Evolutionary conservation across 768 basidiomycete genomes (phyloP), one percentile per base, ranked within the genome.

Genomic region (Lactifluus pinguis): DNA sequence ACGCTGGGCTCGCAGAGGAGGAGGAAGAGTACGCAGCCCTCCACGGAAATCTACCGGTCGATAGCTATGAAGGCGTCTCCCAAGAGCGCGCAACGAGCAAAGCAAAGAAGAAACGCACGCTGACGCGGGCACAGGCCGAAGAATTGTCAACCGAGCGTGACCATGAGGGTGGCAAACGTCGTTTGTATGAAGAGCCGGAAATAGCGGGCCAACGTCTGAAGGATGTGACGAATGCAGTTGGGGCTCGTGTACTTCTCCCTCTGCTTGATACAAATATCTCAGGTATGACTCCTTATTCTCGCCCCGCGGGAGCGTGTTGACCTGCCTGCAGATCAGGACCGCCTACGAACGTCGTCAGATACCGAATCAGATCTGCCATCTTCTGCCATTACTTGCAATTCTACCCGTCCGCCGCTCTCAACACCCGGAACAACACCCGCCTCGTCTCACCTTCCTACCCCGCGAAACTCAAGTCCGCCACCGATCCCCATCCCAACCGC

Each of bases 201-300:
- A 63, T 72, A 69, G 42, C 61, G 4, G 72, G 69, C 51, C 74
- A 73, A 34, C 83, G 78, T 71, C 72, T 85, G 60, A 84, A 83
- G 73, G 85, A 86, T 68, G 79, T 85, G 63, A 85, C 83, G 30
- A 85, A 83, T 69, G 79, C 83, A 6, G 78, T 80, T 19, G 71
- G 74, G 61, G 69, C 70, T 42, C 76, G 74, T 55, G 55, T 67
- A 21, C 65, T 62, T 13, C 72, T 77, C 59, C 72, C 72, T 2
- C 72, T 68, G 15, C 65, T 76, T 39, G 76, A 79, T 54, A 76
- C 69, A 67, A 59, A 64, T 19, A 25, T 66, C 15, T 71, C 73
- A 58, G 75, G 76, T 79, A 59, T 56, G 75, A 17, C 11, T 25
- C 32, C 14, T 30, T 34, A 32, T 25, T 21, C 39, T 13, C n/a